Percentiles rank a stretch among this genome's conserved stretches.
These are phyloP conservation scores for Berkeleyomyces basicola DNA, from an alignment of 2,329 filamentous ascomycete species.

Conservation along the genomic window DNA sequence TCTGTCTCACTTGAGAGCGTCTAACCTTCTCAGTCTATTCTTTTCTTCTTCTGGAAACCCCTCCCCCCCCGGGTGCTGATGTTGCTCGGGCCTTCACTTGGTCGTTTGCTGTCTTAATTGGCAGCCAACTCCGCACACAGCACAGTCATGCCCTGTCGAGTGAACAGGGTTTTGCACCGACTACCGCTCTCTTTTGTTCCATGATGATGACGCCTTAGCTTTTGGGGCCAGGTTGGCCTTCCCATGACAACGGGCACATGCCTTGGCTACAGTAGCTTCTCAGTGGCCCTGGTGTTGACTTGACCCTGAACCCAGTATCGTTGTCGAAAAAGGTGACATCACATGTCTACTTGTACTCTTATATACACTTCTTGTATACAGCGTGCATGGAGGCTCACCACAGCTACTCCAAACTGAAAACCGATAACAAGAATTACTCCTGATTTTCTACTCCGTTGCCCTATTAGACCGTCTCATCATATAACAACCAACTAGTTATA, in stretches of 20 bases:
- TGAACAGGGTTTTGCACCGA: neutral
- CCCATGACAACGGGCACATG: no score
- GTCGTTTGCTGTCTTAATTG: neutral
- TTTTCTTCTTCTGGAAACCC: neutral
- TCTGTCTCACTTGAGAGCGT: neutral
- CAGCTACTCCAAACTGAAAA: neutral
- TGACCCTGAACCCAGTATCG: no score
- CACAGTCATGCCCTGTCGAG: neutral
- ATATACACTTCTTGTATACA: neutral
- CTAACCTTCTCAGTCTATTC: neutral
- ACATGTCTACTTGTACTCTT: neutral
- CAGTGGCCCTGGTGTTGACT: no score
- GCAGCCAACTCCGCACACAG: neutral
- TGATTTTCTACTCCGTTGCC: neutral
- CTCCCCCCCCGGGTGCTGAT: neutral
- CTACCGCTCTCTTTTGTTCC: neutral
- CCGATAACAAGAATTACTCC: neutral
- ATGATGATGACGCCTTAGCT: no score
- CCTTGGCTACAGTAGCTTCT: no score
- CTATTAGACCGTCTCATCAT: neutral
- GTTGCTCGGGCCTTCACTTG: neutral
- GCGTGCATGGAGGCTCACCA: neutral
- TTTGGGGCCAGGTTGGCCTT: no score
- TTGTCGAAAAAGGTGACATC: no score
- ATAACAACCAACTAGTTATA: neutral